Conservation (phyloP, 257 asterid genomes). For the Solanum sparsipilum region DNA sequence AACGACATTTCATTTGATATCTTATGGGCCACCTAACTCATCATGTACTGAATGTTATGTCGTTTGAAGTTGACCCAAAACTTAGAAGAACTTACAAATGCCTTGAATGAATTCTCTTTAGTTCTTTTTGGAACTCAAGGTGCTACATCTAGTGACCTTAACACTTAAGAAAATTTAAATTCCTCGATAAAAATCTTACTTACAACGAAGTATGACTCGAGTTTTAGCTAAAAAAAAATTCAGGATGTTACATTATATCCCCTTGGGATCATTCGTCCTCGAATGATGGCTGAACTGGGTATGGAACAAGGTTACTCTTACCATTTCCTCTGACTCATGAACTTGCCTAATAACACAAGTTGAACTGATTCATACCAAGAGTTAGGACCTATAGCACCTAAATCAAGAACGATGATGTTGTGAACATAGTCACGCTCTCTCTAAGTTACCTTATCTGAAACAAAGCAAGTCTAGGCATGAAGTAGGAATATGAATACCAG, state of each 20-base stretch:
- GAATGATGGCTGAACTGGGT: neutral
- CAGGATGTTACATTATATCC: neutral
- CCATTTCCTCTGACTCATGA: neutral
- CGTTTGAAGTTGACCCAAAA: no score
- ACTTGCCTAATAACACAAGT: neutral
- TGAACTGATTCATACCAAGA: neutral
- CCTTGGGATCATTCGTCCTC: neutral
- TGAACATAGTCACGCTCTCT: neutral
- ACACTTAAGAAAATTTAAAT: no score
- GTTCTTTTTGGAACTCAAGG: no score
- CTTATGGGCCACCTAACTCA: neutral
- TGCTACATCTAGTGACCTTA: no score
- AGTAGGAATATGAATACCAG: no score
- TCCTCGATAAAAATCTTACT: no score
- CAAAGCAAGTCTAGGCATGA: neutral
- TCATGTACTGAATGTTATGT: no score
- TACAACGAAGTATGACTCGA: no score
- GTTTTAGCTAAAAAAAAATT: no score
- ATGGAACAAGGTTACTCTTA: neutral
- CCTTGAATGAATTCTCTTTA: no score
- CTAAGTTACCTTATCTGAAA: neutral
- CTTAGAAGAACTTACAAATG: no score
- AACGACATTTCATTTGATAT: no score
- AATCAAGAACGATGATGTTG: neutral
- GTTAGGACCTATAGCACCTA: neutral